These are phyloP conservation scores for Trichoderma koningii DNA, from an alignment of 2,329 filamentous ascomycete species.

Conservation along the genomic window DNA sequence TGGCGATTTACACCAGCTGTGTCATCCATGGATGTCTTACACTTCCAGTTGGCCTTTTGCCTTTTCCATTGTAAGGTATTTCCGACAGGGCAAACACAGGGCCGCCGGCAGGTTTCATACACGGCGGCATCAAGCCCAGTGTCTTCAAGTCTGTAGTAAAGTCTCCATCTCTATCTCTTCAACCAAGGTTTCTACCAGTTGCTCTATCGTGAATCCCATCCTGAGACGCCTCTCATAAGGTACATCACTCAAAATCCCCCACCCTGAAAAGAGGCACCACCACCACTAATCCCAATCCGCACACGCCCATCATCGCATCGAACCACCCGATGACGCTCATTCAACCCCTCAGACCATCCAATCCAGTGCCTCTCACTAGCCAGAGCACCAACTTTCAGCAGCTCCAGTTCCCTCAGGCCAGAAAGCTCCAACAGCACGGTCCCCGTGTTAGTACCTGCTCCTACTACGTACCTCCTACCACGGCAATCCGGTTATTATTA, in stretches of 20 bases:
- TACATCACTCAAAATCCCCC: background rate
- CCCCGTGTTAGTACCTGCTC: too few species aligned
- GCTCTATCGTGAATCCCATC: background rate
- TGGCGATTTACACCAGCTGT: background rate
- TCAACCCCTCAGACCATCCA: background rate
- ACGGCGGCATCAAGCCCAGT: too few species aligned
- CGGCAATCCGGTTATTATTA: background rate
- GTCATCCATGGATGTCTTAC: background rate
- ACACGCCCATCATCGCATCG: background rate
- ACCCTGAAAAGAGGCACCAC: background rate
- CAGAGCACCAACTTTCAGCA: background rate
- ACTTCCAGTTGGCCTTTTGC: background rate
- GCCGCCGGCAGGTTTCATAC: too few species aligned
- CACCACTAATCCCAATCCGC: constrained; percentile 7
- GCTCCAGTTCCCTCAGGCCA: constrained; percentile 13
- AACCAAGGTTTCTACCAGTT: too few species aligned
- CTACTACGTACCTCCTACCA: too few species aligned
- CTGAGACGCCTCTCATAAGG: background rate
- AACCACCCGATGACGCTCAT: constrained; percentile 17
- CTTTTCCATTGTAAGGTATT: too few species aligned
- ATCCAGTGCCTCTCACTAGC: background rate
- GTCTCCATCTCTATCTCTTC: too few species aligned
- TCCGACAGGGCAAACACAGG: too few species aligned
- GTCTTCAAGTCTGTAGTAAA: too few species aligned
- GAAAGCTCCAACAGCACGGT: constrained; percentile 7